Evolutionary conservation across 2,329 filamentous ascomycete genomes (phyloP), one percentile per base, ranked within the genome.

Genomic region (Rutstroemia sp.): DNA sequence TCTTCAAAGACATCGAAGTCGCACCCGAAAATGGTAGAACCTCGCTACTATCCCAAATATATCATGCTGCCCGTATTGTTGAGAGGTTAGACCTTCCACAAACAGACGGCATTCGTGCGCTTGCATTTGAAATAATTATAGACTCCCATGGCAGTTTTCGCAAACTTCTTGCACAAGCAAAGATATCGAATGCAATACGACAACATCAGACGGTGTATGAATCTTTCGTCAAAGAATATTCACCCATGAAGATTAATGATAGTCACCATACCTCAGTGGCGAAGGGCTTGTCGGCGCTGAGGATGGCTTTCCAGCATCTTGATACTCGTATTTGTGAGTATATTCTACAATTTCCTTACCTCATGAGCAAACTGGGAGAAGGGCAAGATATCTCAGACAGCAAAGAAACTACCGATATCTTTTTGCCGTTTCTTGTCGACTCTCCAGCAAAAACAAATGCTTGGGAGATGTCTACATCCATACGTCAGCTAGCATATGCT

Each of bases 371-470:
- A 57, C 64, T 60, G 56, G 64, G 49, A 55, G 72, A 25, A 19
- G 19, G 18, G 6, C 51, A 42, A 9, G 42, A 21, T 16, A 25
- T 14, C 18, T 34, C 42, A 39, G 41, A 18, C 10, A 44, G 21
- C 21, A 12, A 21, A 19, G 49, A 58, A 2, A 39, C 62, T 5
- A 42, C 52, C 18, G 63, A 77, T 42, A 76, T 89, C 12, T 92
- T 86, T 66, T 75, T 91, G 0, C 84, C 86, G 0, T 75, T 85
- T 21, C 69, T 90, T 0, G 71, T 83, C 9, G 83, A 86, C 60
- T 78, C 76, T 56, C 77, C 78, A 18, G 65, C 69, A n/a, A 75
- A 77, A 30, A 75, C 76, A 45, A 83, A 77, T 63, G 79, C 80
- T 16, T 85, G 83, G 82, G 74, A 76, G 53, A 72, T 77, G 57